Conservation (phyloP, 2,329 filamentous ascomycete species). For the Penicillium sclerotiorum region DNA sequence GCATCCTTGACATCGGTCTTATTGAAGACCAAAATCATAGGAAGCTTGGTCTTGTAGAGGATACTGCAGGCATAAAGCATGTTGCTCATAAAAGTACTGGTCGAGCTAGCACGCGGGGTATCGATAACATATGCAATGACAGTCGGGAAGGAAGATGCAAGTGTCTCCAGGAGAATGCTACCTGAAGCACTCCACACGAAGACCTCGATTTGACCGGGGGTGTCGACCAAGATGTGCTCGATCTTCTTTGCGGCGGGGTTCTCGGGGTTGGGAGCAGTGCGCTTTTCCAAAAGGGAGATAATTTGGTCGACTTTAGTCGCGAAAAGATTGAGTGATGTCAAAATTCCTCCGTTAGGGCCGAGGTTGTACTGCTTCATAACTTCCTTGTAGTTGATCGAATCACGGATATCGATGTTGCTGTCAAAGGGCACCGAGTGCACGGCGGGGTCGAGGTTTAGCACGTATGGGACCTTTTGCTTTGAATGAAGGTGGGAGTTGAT, state of each 20-base stretch:
- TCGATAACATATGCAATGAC: constrained; percentile 98
- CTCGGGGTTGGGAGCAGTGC: constrained; percentile 63
- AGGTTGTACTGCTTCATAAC: constrained; percentile 99
- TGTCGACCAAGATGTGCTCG: constrained; percentile 88
- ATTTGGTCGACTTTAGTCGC: constrained; percentile 98
- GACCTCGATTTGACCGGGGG: constrained; percentile 96
- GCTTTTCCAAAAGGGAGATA: constrained; percentile 84
- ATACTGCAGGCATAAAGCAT: constrained; percentile 99
- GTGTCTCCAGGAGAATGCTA: constrained; percentile 86
- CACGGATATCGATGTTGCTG: constrained; percentile 97
- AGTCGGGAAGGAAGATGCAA: constrained; percentile 93
- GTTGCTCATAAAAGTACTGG: constrained; percentile 98
- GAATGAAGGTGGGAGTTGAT: constrained; percentile 91
- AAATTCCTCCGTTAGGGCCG: constrained; percentile 92
- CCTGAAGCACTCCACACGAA: constrained; percentile 98
- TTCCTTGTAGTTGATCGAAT: constrained; percentile 98
- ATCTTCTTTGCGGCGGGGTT: constrained; percentile 58
- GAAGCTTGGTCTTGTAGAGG: constrained; percentile 96
- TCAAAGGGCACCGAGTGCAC: constrained; percentile 93
- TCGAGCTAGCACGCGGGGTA: constrained; percentile 88
- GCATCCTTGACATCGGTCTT: constrained; percentile 96
- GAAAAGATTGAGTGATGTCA: constrained; percentile 94
- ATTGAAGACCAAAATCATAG: constrained; percentile 99
- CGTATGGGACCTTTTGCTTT: constrained; percentile 81
- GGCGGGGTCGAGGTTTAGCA: constrained; percentile 95